Base-by-base conservation (phyloP, 2,329 filamentous ascomycete genomes). In the Nemania sp. region DNA sequence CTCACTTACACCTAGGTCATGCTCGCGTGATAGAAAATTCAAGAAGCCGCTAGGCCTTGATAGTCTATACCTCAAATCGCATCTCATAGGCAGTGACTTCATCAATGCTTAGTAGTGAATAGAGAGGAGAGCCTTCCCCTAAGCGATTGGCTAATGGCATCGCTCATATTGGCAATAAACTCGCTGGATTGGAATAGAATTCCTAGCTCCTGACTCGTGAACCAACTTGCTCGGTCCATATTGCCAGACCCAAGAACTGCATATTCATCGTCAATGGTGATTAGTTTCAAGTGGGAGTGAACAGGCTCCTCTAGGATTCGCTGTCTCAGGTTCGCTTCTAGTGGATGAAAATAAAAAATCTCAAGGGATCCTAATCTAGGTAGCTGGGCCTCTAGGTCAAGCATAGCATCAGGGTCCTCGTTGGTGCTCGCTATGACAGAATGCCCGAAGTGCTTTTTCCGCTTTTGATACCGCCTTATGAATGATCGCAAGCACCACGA, bases 191-290 rank as follows among this genome's bases (percentile, higher is more conserved):
- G 80, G 62, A 89, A 85, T 47, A 89, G 74, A 32, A 96, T 82
- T 0, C 93, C 93, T 24, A 96, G 81, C 80, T 97, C 93, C 79
- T 96, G 93, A 77, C 92, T 94, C 5, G 93, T 96, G 79, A 88
- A 94, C 92, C 92, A 96, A 76, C 92, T 94, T 7, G 93, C 92
- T 0, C 93, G 87, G 79, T 97, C 93, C 85, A 94, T 88, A 77
- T 97, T 97, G 0, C 92, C 93, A 20, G 92, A 94, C 0, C 93
- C 93, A 2, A 96, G 80, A 0, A 96, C 84, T 1, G 90, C 83
- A 22, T 89, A 88, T 68, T 89, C 83, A 1, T 84, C 83, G 77
- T 97, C 93, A 2, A 95, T 86, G 62, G 94, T 84, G 0, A 88
- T 91, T 76, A 94, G 85, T 79, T 97, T 97, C 65, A 95, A 82